phyloP scores from a whole-genome alignment of 768 basidiomycete species.

The Sporobolomyces roseus region DNA sequence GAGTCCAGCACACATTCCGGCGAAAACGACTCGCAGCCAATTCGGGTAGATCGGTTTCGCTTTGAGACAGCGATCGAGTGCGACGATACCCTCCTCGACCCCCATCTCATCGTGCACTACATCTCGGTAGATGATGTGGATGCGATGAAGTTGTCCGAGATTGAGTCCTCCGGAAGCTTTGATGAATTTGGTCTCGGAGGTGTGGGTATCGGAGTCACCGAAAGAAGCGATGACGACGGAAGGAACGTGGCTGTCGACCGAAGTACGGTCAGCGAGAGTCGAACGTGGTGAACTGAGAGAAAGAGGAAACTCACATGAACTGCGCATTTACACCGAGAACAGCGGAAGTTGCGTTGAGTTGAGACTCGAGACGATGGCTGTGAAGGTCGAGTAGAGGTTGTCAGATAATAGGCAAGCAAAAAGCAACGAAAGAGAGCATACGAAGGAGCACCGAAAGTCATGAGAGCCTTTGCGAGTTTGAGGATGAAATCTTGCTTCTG shows the following conservation, averaged over 20 bases:
- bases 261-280: background rate
- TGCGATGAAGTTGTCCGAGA: slow-evolving; percentile 76
- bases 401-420: background rate
- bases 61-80: slow-evolving; percentile 62
- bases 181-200: slow-evolving; percentile 80
- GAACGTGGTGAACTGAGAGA: background rate
- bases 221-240: slow-evolving; percentile 74
- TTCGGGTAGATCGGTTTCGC: slow-evolving; percentile 64
- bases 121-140: slow-evolving; percentile 75
- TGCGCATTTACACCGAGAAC: slow-evolving; percentile 88
- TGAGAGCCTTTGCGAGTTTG: slow-evolving; percentile 76
- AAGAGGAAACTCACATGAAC: slow-evolving; percentile 57
- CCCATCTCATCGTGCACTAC: slow-evolving; percentile 91
- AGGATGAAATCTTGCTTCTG: slow-evolving; percentile 80
- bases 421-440: background rate
- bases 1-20: slow-evolving; percentile 66
- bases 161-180: slow-evolving; percentile 69
- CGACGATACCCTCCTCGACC: slow-evolving; percentile 66
- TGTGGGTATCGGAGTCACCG: slow-evolving; percentile 70
- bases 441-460: slow-evolving; percentile 88
- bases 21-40: slow-evolving; percentile 62
- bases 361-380: slow-evolving; percentile 84
- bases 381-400: slow-evolving; percentile 25
- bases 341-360: slow-evolving; percentile 78
- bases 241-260: slow-evolving; percentile 48